Conservation (phyloP, 371 early-diverging fungal species). For the Parasitella parasitica region DNA sequence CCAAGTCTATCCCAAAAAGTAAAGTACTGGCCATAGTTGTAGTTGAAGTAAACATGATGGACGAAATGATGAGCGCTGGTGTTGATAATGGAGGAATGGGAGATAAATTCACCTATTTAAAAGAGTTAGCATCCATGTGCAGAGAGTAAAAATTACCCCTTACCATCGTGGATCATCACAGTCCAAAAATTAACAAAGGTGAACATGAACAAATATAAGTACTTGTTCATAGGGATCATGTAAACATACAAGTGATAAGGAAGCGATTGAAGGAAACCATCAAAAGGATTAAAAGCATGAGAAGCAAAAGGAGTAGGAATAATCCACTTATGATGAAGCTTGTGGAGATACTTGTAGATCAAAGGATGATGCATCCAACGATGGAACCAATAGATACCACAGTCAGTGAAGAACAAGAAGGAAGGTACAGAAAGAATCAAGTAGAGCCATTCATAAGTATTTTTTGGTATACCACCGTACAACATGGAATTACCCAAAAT, state of each 20-base stretch:
- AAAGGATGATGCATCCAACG: slow-evolving; percentile 85
- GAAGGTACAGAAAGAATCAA: slow-evolving; percentile 58
- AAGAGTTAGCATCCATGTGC: background rate
- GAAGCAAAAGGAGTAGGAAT: slow-evolving; percentile 93
- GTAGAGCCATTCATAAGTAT: slow-evolving; percentile 57
- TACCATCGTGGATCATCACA: slow-evolving; percentile 95
- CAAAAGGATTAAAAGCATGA: slow-evolving; percentile 94
- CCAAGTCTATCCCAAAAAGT: slow-evolving; percentile 84
- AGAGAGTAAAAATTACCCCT: slow-evolving; percentile 10
- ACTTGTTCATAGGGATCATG: slow-evolving; percentile 88
- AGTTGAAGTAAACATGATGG: slow-evolving; percentile 97
- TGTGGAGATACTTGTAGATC: slow-evolving; percentile 88
- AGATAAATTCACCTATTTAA: slow-evolving; percentile 58
- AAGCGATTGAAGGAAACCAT: slow-evolving; percentile 91
- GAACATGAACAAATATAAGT: slow-evolving; percentile 82
- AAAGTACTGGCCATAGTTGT: slow-evolving; percentile 97
- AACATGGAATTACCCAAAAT: slow-evolving; percentile 84
- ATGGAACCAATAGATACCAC: slow-evolving; percentile 94
- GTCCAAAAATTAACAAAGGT: slow-evolving; percentile 94
- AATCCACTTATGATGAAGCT: slow-evolving; percentile 61
- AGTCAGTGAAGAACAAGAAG: slow-evolving; percentile 92
- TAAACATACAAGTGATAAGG: slow-evolving; percentile 94
- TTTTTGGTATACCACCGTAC: slow-evolving; percentile 53
- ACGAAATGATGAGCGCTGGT: slow-evolving; percentile 94
- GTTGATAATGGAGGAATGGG: slow-evolving; percentile 64